These are phyloP conservation scores for Cyberlindnera euphorbiae DNA, from an alignment of 805 yeast species.

Conservation along the genomic window DNA sequence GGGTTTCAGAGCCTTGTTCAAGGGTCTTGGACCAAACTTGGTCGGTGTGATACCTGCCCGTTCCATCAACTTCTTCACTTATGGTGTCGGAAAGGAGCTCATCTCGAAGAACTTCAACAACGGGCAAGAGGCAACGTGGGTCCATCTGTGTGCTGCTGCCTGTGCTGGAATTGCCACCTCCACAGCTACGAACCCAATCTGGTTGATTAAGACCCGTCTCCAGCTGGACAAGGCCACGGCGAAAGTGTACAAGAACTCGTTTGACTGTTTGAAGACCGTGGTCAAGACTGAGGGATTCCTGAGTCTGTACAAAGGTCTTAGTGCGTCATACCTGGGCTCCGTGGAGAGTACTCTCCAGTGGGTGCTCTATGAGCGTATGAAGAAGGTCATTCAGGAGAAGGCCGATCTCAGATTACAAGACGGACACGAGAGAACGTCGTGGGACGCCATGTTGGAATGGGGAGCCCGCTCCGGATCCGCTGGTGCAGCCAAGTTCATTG, in stretches of 20 bases:
- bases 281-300: constrained; percentile 69
- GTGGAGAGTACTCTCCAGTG: constrained; percentile 91
- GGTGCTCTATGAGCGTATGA: constrained; percentile 96
- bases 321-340: constrained; percentile 93
- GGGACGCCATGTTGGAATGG: constrained; percentile 81
- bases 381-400: constrained; percentile 52
- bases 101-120: constrained; percentile 62
- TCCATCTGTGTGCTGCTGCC: constrained; percentile 83
- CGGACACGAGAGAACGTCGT: constrained; percentile 33
- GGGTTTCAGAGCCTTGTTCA: constrained; percentile 83
- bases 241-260: constrained; percentile 71
- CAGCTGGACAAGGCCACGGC: constrained; percentile 77
- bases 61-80: constrained; percentile 92
- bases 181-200: constrained; percentile 95
- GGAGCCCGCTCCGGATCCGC: constrained; percentile 96
- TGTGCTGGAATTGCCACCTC: constrained; percentile 92
- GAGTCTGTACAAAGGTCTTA: constrained; percentile 85
- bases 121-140: constrained; percentile 76
- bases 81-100: constrained; percentile 85
- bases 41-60: constrained; percentile 98
- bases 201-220: constrained; percentile 92
- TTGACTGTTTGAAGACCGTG: constrained; percentile 75
- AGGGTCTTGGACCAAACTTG: constrained; percentile 93
- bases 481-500: constrained; percentile 91
- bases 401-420: constrained; percentile 35